Evolutionary conservation across 495 filamentous ascomycete genomes (phyloP).

Genomic region (Talaromyces borbonicus): DNA sequence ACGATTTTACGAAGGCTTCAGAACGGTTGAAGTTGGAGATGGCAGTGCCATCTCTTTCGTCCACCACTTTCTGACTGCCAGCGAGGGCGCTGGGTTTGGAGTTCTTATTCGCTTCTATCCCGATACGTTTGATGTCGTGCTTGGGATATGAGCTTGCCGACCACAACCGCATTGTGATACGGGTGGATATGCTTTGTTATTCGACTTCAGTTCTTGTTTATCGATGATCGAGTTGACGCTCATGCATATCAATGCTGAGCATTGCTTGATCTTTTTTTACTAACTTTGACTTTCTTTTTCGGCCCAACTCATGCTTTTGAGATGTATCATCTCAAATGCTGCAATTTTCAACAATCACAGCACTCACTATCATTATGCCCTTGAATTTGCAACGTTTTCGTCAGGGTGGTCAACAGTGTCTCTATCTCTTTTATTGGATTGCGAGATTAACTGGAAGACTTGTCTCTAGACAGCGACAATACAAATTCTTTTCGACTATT

Average conservation of each 20-base stretch:
- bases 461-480: conserved; percentile 3
- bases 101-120: not conserved
- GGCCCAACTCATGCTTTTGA: not conserved
- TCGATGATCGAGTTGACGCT: not conserved
- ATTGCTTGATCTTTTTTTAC: no score
- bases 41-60: not conserved
- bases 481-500: not conserved
- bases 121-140: no score
- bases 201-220: not conserved
- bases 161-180: not conserved
- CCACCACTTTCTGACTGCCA: not conserved
- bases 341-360: not conserved
- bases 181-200: not conserved
- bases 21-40: not conserved
- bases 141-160: no score
- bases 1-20: not conserved
- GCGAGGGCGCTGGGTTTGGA: conserved; percentile 7
- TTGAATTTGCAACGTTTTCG: not conserved
- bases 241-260: not conserved
- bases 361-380: not conserved
- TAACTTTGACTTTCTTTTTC: not conserved
- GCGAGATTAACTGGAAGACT: conserved; percentile 6
- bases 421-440: not conserved
- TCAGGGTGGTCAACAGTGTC: conserved; percentile 4
- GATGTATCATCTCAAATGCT: not conserved